phyloP scores from a whole-genome alignment of 176 grass and related monocot species.

The Oropetium thomaeum region DNA sequence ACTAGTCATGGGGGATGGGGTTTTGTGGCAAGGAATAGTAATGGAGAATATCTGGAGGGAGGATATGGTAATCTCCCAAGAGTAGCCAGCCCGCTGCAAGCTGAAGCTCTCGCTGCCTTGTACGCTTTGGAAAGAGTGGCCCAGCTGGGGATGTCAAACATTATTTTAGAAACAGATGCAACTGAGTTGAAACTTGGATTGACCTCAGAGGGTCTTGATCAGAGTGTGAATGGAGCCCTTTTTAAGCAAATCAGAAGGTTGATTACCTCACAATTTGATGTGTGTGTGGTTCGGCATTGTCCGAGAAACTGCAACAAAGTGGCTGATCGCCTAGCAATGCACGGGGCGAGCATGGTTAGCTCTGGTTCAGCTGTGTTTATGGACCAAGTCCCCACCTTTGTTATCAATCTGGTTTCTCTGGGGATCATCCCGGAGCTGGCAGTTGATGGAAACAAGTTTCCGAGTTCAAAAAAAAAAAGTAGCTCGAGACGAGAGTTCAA shows the following conservation, averaged over 20 bases:
- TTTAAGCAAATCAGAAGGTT: too few relatives aligned
- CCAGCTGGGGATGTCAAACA: background rate
- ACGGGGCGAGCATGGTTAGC: background rate
- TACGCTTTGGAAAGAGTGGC: background rate
- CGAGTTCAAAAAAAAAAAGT: background rate
- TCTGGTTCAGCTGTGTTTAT: background rate
- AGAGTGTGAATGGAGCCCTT: too few relatives aligned
- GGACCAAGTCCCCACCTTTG: background rate
- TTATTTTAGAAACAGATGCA: background rate
- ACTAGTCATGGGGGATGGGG: background rate
- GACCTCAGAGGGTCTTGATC: too few relatives aligned
- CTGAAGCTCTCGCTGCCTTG: accelerated
- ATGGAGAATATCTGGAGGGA: background rate
- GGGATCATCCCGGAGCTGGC: background rate
- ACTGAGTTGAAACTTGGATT: background rate
- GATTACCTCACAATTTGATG: background rate
- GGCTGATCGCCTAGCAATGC: background rate
- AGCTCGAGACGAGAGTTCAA: too few relatives aligned
- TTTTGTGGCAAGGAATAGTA: background rate
- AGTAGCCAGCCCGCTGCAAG: accelerated
- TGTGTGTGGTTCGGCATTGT: background rate
- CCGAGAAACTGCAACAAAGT: background rate
- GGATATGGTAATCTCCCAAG: background rate
- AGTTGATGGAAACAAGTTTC: background rate
- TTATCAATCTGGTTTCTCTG: background rate